phyloP scores from a whole-genome alignment of 345 rosid genomes.

The Orychophragmus violaceus region DNA sequence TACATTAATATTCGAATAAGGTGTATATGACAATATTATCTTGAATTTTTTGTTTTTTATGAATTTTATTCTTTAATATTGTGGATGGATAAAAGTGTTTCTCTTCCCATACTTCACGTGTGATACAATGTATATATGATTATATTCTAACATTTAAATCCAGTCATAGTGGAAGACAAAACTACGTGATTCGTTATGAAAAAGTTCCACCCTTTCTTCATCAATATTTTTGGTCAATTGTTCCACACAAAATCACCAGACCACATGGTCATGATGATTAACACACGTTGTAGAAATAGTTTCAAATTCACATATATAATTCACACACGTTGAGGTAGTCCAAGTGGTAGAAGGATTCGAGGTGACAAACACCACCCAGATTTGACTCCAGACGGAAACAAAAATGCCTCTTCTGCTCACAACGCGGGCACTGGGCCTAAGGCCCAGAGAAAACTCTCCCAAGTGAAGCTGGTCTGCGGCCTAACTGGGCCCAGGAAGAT shows the following conservation, averaged over 20 bases:
- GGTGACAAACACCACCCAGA: too few relatives aligned
- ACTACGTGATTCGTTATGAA: slow-evolving; percentile 14
- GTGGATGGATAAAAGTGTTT: neutral
- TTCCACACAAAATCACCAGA: neutral
- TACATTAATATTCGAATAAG: neutral
- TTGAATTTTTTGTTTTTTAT: too few relatives aligned
- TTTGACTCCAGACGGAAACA: too few relatives aligned
- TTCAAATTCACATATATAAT: neutral
- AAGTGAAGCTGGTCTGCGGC: too few relatives aligned
- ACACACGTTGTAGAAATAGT: neutral
- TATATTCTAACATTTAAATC: neutral
- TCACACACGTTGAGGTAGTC: too few relatives aligned
- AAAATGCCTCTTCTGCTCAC: too few relatives aligned
- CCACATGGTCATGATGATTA: slow-evolving; percentile 10
- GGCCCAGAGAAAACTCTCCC: too few relatives aligned
- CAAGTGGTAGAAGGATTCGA: too few relatives aligned
- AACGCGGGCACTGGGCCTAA: too few relatives aligned
- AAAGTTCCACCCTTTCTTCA: neutral
- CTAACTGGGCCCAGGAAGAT: too few relatives aligned
- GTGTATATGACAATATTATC: neutral
- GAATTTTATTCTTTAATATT: too few relatives aligned
- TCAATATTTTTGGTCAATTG: neutral
- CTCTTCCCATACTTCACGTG: slow-evolving; percentile 6
- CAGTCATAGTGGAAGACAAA: slow-evolving; percentile 18
- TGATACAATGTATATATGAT: neutral